A percentile compares a stretch with the other conserved stretches of the same genome.
These are phyloP conservation scores for Rhizopogon vesiculosus DNA, from an alignment of 768 basidiomycete genomes.

Conservation along the genomic window DNA sequence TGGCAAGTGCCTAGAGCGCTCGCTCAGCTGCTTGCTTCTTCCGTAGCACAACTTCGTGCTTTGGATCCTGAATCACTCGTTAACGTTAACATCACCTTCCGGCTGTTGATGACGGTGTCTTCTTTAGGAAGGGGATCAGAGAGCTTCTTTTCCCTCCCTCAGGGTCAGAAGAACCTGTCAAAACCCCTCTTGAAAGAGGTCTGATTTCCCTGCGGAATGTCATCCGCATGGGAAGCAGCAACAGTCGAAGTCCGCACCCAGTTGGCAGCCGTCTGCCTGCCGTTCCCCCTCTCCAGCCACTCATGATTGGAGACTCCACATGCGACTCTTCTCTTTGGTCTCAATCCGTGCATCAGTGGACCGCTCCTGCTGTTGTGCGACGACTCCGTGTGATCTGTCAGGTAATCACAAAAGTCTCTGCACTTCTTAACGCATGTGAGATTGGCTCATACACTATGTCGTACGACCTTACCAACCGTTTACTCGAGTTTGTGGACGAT, in stretches of 20 bases:
- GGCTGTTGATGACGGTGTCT: constrained; percentile 67
- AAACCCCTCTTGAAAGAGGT: constrained; percentile 8
- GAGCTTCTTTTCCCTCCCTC: constrained; percentile 34
- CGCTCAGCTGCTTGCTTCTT: constrained; percentile 47
- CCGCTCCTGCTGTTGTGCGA: no score
- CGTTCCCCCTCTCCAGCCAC: constrained; percentile 40
- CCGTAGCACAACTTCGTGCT: constrained; percentile 58
- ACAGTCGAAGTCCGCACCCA: constrained; percentile 25
- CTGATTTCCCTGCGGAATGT: constrained; percentile 19
- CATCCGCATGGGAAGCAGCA: constrained; percentile 16
- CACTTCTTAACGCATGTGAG: no score
- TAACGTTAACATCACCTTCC: constrained; percentile 42
- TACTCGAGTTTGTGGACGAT: no score
- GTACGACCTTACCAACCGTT: no score
- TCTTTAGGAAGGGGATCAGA: constrained; percentile 61
- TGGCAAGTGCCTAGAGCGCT: constrained; percentile 65
- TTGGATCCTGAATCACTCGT: constrained; percentile 55
- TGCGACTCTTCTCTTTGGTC: constrained; percentile 65
- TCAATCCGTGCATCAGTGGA: constrained; percentile 59
- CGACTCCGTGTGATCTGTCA: no score
- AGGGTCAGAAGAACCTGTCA: constrained; percentile 15
- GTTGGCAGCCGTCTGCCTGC: constrained; percentile 7
- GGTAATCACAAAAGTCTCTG: no score
- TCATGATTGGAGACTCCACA: constrained; percentile 72
- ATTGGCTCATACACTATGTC: no score